Evolutionary conservation across 1,139 yeast species (phyloP), one percentile per base, ranked within the genome.

Genomic region (Schwanniomyces etchellsii): DNA sequence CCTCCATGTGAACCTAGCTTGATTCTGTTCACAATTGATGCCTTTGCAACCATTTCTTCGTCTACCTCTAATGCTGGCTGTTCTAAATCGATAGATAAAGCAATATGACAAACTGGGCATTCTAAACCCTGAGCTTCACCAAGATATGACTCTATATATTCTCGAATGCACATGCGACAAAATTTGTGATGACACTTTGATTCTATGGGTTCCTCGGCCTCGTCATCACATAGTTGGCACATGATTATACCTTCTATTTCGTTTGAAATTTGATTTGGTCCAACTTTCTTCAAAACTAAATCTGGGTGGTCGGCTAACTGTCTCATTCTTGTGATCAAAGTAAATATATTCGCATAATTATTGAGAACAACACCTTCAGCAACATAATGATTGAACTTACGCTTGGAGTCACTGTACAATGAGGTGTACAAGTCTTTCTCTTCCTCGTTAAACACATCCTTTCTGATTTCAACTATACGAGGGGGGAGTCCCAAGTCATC

Each of bases 221-320:
- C 96, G 50, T 93, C 98, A 44, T 89, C 97, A 58, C 99, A 93
- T 16, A 91, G 55, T 43, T 85, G 93, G 52, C 98, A 91, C 28
- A 93, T 81, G 16, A 88, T 71, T 1, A 81, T 80, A 10, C 86
- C 88, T 13, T 65, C 67, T 4, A 61, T 47, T 6, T 55, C 59
- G 7, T 43, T 45, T 2, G 62, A 42, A 2, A 63, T 52, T 9
- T 61, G 55, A 32, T 67, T 66, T 7, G 21, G 21, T 10, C 74
- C 74, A 10, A 71, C 69, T 34, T 88, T 68, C 44, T 89, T 79
- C 50, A 91, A 64, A 1, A 91, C 96, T 40, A 93, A 64, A 59
- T 93, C 99, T 0, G 98, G 98, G 55, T 91, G 99, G 54, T 93
- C 98, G 0, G 98, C 97, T 46, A 91, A 67, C 56, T 91, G 98